A percentile compares a stretch with the other conserved stretches of the same genome.
Conservation (phyloP, 2,329 filamentous ascomycete species). For the Alternaria burnsii region DNA sequence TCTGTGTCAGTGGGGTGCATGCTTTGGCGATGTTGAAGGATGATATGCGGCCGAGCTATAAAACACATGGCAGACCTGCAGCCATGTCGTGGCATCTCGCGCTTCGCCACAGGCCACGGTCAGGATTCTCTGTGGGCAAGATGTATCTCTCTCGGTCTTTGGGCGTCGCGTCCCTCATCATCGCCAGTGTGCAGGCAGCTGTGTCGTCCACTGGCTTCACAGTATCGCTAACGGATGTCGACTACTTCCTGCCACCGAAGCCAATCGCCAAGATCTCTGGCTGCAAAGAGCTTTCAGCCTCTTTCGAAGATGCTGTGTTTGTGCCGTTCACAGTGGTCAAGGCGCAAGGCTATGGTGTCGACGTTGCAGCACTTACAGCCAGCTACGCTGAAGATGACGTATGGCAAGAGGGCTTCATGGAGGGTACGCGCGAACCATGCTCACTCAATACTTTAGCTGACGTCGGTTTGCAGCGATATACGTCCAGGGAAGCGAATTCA, state of each 20-base stretch:
- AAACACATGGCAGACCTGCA: background rate
- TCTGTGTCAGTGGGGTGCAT: background rate
- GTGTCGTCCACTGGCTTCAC: conserved; percentile 52
- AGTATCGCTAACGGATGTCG: conserved; percentile 49
- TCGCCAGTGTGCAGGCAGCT: conserved; percentile 23
- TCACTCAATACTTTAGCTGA: background rate
- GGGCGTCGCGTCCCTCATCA: conserved; percentile 14
- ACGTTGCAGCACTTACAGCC: conserved; percentile 23
- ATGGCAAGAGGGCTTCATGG: conserved; percentile 52
- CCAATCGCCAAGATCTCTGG: conserved; percentile 45
- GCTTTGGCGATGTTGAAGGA: background rate
- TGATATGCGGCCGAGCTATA: background rate
- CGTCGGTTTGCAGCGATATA: conserved; percentile 44
- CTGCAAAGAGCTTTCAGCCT: conserved; percentile 26
- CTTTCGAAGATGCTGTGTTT: conserved; percentile 34
- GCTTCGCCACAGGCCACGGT: background rate
- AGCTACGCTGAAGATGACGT: conserved; percentile 53
- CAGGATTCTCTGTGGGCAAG: background rate
- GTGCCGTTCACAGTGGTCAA: conserved; percentile 53
- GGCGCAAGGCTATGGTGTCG: conserved; percentile 15
- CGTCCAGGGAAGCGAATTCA: conserved; percentile 19
- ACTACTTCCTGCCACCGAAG: conserved; percentile 53
- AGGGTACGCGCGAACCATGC: conserved; percentile 27
- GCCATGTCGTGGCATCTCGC: background rate
- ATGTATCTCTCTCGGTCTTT: conserved; percentile 22